Base-by-base conservation (phyloP, 2,329 filamentous ascomycete species). In the Colletotrichum coccodes region DNA sequence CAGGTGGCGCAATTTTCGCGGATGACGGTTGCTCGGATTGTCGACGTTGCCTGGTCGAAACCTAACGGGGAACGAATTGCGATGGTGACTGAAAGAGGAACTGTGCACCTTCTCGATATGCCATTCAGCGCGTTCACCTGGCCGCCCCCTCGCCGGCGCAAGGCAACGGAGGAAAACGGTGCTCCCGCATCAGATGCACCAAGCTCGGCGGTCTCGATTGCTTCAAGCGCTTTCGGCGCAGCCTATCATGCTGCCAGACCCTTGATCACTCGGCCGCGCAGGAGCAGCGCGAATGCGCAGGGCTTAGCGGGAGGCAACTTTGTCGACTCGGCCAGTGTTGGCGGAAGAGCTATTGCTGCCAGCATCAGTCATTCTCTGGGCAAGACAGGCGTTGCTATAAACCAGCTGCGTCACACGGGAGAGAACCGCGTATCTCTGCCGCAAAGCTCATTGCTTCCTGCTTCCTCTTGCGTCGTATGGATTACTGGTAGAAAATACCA, bases 21-120 rank as follows among this genome's bases (percentile, higher is more conserved):
- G 46, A 92, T 98, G 88, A 98, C 95, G 2, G 92, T 95, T 56
- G 94, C 96, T 3, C 92, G 93, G 61, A 94, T 98, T 63, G 89
- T 98, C 26, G 95, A 98, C 75, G 93, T 97, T 47, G 90, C 91
- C 3, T 99, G 96, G 96, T 92, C 92, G 2, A 87, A 89, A 62
- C 93, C 93, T 4, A 91, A 91, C 64, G 94, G 93, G 26, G 93
- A 97, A 76, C 91, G 93, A 67, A 83, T 97, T 44, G 95, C 95
- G 2, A 91, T 99, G 81, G 90, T 98, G 30, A 98, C 96, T 0
- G 94, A 97, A 75, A 93, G 95, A 73, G 94, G 95, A n/a, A 99
- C 96, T 9, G 91, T 98, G 12, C 96, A 99, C 80, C 88, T 98
- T 49, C 91, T 97, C 72, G 93, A 97, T 72, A 89, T 98, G 79